Evolutionary conservation across 768 basidiomycete species (phyloP).

Genomic region (Termitomyces sp.): DNA sequence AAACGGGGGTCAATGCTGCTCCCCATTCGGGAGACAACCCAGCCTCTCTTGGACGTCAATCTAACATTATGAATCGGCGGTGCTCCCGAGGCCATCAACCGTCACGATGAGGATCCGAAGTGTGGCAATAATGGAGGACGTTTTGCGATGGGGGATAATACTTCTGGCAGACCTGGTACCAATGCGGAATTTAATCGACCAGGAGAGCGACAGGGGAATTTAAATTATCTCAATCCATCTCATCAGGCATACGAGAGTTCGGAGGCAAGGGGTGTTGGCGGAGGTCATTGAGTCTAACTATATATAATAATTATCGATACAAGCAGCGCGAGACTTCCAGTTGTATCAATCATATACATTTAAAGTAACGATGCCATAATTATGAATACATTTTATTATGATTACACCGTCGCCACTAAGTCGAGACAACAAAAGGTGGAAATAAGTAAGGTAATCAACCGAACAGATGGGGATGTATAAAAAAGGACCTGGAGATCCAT

Average conservation of each 20-base stretch:
- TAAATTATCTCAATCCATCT: not conserved
- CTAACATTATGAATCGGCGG: not conserved
- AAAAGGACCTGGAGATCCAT: not conserved
- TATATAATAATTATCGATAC: too few species aligned
- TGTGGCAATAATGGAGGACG: not conserved
- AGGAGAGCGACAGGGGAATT: not conserved
- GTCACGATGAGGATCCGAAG: not conserved
- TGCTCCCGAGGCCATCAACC: too few species aligned
- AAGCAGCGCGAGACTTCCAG: not conserved
- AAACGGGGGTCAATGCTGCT: not conserved
- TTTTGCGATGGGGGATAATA: not conserved
- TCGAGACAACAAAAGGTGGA: not conserved
- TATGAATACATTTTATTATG: too few species aligned
- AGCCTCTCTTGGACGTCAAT: not conserved
- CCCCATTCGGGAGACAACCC: too few species aligned
- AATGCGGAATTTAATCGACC: not conserved
- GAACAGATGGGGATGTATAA: not conserved
- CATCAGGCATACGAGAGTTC: not conserved
- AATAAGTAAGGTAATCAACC: not conserved
- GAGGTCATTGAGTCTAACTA: not conserved
- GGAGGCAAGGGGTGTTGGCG: too few species aligned
- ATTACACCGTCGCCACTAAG: not conserved
- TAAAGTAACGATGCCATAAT: too few species aligned
- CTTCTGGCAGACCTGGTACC: not conserved
- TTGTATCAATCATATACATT: not conserved